Evolutionary conservation across 192 early-diverging fungal genomes (phyloP).

Genomic region (Anaeromyces robustus): DNA sequence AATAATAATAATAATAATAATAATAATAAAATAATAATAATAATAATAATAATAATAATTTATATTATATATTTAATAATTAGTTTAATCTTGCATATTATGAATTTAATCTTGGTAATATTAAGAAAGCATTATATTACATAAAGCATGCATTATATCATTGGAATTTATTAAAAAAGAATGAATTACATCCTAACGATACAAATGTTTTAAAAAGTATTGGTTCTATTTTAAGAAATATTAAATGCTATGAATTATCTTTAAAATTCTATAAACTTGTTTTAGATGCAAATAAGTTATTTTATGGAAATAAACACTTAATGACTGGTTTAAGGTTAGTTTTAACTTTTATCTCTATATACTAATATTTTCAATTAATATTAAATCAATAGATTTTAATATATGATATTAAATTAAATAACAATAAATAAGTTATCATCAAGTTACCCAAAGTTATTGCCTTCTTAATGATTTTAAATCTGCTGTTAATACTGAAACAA

Average conservation of each 20-base stretch:
- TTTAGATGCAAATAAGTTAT: neutral
- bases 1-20: no score
- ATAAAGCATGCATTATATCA: conserved; percentile 69
- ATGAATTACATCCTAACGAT: neutral
- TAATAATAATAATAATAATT: no score
- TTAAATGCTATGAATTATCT: neutral
- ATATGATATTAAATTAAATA: no score
- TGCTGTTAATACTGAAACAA: neutral
- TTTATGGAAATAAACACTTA: neutral
- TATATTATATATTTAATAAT: conserved; percentile 1
- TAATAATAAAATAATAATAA: no score
- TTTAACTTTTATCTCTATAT: no score
- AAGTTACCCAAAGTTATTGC: neutral
- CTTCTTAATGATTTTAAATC: neutral
- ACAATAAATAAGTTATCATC: neutral
- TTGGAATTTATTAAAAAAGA: conserved; percentile 47
- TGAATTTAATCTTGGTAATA: conserved; percentile 67
- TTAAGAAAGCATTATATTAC: conserved; percentile 51
- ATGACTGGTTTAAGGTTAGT: neutral
- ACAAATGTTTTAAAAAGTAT: neutral
- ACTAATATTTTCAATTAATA: no score
- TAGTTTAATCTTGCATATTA: conserved; percentile 66
- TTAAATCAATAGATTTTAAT: no score
- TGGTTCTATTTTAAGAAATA: neutral
- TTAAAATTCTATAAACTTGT: neutral